Base-by-base conservation (phyloP, 2,329 filamentous ascomycete species). In the Aphanoascus verrucosus region DNA sequence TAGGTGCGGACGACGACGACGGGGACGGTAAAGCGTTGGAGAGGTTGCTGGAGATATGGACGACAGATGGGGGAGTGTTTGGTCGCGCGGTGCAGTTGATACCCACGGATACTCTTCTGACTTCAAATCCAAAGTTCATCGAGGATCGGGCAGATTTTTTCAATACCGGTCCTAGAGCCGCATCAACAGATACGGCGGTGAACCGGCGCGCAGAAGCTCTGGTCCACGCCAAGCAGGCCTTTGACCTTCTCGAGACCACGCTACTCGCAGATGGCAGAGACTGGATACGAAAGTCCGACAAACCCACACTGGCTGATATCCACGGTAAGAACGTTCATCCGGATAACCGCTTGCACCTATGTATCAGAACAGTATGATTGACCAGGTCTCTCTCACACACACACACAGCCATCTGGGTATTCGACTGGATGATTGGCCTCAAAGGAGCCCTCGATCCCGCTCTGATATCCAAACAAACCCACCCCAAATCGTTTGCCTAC, bases 231-330 rank as follows among this genome's bases (percentile, higher is more conserved):
- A 69, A 74, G 19, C 69, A 73, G 43, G 73, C 69, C 2, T 79
- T 86, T 58, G 72, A 73, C 37, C 63, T 83, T 42, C 64, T 87
- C 1, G 85, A 89, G 69, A 73, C 68, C 1, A 78, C 76, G 0
- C 64, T 87, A 52, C 71, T 89, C 4, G 77, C 73, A 0, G 84
- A 88, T 67, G 82, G 80, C n/a, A 73, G 83, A 52, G 64, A 76
- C 2, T 88, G 83, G 84, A 67, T 88, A 7, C 67, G 83, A 11
- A 73, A 70, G 9, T 77, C 74, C 1, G 62, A 74, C 2, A 65
- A 66, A 15, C 79, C 81, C 1, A 75, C 72, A 1, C 65, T 86
- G 57, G 82, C 79, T 3, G 85, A 89, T 64, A 80, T 88, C 56
- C 81, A 88, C 68, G 80, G 74, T 68, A 60, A 58, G 61, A 60